These are phyloP conservation scores for Botrytis tulipae DNA, from an alignment of 2,329 filamentous ascomycete species.

Conservation along the genomic window DNA sequence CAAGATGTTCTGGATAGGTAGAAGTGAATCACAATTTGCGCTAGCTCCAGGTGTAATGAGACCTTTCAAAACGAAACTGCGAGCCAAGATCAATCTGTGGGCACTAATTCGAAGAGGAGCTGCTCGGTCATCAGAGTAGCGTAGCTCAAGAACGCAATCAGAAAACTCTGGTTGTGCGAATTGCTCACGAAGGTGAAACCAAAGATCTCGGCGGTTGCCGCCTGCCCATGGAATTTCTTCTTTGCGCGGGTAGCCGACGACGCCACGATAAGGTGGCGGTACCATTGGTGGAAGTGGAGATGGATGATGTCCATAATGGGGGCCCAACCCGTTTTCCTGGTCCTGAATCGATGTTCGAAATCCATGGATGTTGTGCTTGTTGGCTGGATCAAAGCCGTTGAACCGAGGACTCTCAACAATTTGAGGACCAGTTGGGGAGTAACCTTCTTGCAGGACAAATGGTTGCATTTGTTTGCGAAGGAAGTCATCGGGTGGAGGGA, in stretches of 20 bases:
- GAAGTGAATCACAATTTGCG: slow-evolving; percentile 35
- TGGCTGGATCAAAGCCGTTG: slow-evolving; percentile 49
- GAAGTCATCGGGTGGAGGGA: slow-evolving; percentile 27
- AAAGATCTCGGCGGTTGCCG: slow-evolving; percentile 41
- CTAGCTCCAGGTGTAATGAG: slow-evolving; percentile 34
- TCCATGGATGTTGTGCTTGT: slow-evolving; percentile 60
- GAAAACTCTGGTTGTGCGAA: slow-evolving; percentile 44
- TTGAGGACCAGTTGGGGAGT: slow-evolving; percentile 36
- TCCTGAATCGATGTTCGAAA: slow-evolving; percentile 56
- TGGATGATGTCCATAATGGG: slow-evolving; percentile 42
- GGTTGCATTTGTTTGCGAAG: slow-evolving; percentile 35
- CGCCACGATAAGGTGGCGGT: slow-evolving; percentile 11
- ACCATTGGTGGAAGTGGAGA: slow-evolving; percentile 43
- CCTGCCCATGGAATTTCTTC: slow-evolving; percentile 31
- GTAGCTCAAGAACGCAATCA: slow-evolving; percentile 50
- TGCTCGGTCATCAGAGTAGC: slow-evolving; percentile 44
- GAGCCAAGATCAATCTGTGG: slow-evolving; percentile 56
- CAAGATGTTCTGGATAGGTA: slow-evolving; percentile 42
- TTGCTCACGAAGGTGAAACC: slow-evolving; percentile 43
- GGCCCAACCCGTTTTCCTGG: slow-evolving; percentile 36
- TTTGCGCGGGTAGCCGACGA: slow-evolving; percentile 23
- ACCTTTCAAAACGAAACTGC: slow-evolving; percentile 47
- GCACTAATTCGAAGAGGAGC: slow-evolving; percentile 48
- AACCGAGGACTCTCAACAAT: slow-evolving; percentile 29
- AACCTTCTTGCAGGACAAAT: slow-evolving; percentile 39